Evolutionary conservation across 192 early-diverging fungal species (phyloP).

Genomic region (Linderina pennispora): DNA sequence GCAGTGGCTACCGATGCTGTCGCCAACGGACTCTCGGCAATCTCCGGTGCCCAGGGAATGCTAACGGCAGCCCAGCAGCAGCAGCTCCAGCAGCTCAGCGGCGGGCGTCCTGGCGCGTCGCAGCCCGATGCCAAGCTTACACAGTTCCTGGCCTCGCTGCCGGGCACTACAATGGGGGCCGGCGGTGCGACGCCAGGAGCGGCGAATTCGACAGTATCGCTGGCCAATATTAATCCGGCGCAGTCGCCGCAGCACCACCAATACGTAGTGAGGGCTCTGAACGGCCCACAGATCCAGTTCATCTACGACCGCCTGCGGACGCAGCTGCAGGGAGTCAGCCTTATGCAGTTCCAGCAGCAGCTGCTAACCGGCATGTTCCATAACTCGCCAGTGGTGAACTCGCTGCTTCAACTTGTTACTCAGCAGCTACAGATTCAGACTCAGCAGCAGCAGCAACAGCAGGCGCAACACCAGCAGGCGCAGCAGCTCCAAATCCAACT

Average conservation of each 20-base stretch:
- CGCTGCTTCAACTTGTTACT: slow-evolving; percentile 4
- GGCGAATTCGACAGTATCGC: background rate
- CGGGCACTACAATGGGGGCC: too few species aligned
- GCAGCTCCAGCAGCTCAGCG: slow-evolving; percentile 21
- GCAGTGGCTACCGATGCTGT: background rate
- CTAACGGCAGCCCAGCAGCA: background rate
- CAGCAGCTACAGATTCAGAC: background rate
- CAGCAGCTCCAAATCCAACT: slow-evolving; percentile 1
- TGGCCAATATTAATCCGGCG: background rate
- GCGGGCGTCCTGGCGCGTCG: background rate
- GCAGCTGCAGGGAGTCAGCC: slow-evolving; percentile 4
- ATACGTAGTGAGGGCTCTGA: slow-evolving; percentile 16
- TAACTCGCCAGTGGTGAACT: slow-evolving; percentile 12
- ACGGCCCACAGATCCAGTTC: slow-evolving; percentile 3
- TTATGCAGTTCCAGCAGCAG: slow-evolving; percentile 20
- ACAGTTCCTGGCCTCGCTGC: background rate
- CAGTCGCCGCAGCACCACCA: slow-evolving; percentile 11
- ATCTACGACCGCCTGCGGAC: background rate
- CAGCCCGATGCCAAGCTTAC: background rate
- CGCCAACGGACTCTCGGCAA: background rate
- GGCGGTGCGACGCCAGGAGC: too few species aligned
- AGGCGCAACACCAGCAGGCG: slow-evolving; percentile 4
- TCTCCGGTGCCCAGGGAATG: background rate
- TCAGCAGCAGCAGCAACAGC: slow-evolving; percentile 10
- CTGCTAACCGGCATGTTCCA: slow-evolving; percentile 15